Base-by-base conservation (phyloP, 306 rosid species). In the Gleditsia sinensis region DNA sequence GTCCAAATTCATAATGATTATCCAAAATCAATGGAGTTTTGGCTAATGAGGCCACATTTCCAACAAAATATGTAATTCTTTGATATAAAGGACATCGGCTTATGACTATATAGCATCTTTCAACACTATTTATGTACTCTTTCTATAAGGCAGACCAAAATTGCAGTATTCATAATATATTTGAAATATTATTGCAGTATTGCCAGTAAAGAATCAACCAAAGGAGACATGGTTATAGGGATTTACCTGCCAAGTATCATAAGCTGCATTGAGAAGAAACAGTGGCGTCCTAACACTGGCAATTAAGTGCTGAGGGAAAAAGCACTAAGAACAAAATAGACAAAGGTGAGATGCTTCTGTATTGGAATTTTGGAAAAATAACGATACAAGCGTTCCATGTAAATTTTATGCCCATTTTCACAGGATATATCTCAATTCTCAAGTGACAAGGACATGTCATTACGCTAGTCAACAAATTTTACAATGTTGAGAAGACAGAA, bases 161-260 rank as follows among this genome's bases (percentile, higher is more conserved):
- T 66, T 34, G 34, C 46, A 36, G 51, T 14, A 61, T 11, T 48
- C 34, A 13, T 48, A 19, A 60, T 4, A 61, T 25, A 49, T 64
- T 55, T 25, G 19, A 40, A 60, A 28, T 20, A 69, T 39, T 54
- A 36, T 13, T 42, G 68, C 39, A 39, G 54, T 40, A 42, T 43
- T 49, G 67, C 48, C 30, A 13, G 9, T n/a, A 34, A 60, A 17
- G 8, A 53, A 79, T 33, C 30, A 71, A 58, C 54, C 27, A 48
- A 55, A 67, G 67, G 56, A 43, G 53, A 72, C 45, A 60, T 48
- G 24, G 66, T 39, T 19, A 33, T 16, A 63, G 39, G 72, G 53
- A 54, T 19, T 81, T 87, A 88, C 98, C 93, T 93, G 98, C 98
- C 96, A 93, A 23, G 89, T 85, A 81, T 93, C 98, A 79, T 93